Conservation (phyloP, 2,329 filamentous ascomycete species). For the Colletotrichum tabaci region DNA sequence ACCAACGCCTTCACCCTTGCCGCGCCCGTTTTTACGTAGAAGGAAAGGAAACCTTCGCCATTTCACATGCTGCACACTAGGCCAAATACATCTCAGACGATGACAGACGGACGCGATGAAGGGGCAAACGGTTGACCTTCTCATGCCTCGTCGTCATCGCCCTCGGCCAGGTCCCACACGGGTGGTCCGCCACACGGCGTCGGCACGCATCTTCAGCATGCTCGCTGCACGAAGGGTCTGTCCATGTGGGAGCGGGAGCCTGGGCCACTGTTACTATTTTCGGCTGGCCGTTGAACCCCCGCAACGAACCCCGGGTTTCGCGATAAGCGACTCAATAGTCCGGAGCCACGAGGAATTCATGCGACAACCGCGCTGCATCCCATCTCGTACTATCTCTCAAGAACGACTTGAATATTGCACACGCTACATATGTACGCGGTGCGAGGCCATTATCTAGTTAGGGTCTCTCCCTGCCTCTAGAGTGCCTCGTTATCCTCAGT, state of each 20-base stretch:
- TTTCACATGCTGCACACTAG: background rate
- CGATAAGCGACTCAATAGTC: constrained; percentile 1
- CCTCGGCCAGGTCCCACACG: background rate
- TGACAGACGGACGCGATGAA: too few relatives aligned
- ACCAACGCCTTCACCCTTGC: background rate
- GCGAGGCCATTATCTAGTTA: background rate
- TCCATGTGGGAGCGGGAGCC: background rate
- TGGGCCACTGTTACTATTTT: constrained; percentile 8
- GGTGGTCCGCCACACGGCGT: background rate
- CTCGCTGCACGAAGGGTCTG: constrained; percentile 17
- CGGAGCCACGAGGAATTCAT: background rate
- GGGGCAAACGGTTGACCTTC: too few relatives aligned
- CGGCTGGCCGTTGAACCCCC: constrained; percentile 7
- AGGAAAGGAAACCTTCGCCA: too few relatives aligned
- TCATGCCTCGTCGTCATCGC: too few relatives aligned
- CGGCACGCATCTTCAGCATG: too few relatives aligned
- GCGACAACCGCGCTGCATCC: too few relatives aligned
- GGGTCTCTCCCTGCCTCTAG: background rate
- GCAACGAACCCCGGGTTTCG: background rate
- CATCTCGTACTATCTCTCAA: too few relatives aligned
- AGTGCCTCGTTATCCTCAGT: background rate
- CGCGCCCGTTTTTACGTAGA: background rate
- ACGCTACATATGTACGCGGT: background rate
- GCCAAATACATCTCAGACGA: background rate
- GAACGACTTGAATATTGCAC: background rate